Evolutionary conservation across 2,329 filamentous ascomycete genomes (phyloP), one percentile per base, ranked within the genome.

Genomic region (Pestalotiopsis sp.): DNA sequence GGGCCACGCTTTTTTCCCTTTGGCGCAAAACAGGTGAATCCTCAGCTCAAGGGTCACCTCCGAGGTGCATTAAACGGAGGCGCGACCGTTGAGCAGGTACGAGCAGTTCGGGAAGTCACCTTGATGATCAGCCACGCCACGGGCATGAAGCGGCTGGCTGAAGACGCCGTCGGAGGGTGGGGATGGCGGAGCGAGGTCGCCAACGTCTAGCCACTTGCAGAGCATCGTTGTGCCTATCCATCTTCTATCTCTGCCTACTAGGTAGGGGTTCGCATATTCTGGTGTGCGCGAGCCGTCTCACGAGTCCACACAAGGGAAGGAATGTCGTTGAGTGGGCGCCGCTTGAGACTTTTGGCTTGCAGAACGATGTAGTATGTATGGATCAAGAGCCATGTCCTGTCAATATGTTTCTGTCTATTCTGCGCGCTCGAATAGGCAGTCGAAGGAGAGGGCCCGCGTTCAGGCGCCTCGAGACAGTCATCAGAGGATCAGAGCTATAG

Each of bases 41-140:
- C 84, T 5, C 85, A 87, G 71, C 75, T 87, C 61, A 87, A 87
- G 70, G 85, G 85, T 4, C 86, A 87, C 76, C 78, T 87, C 17
- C 81, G 79, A 71, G 85, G 85, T 3, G 83, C 84, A 1, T 71
- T 87, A 31, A 86, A 86, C 70, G 82, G 82, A 66, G 85, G 85
- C 3, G 85, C 84, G 41, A 82, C 81, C 1, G 77, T 81, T 27
- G 83, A 83, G 39, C 80, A 87, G 73, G 84, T 87, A 12, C 79
- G 78, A 70, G 85, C 85, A 3, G 84, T 87, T 25, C 80, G 84
- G 66, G 78, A 81, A 36, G 73, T 84, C 39, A 80, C 82, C 7
- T 81, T 86, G 20, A 74, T 78, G 66, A 82, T 87, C 65, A 87
- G 84, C 73, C 75, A 82, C 70, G 82, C 82, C 27, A 77, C 80